Conservation (phyloP, 139 green algal species). For the Coelastrella sp. region DNA sequence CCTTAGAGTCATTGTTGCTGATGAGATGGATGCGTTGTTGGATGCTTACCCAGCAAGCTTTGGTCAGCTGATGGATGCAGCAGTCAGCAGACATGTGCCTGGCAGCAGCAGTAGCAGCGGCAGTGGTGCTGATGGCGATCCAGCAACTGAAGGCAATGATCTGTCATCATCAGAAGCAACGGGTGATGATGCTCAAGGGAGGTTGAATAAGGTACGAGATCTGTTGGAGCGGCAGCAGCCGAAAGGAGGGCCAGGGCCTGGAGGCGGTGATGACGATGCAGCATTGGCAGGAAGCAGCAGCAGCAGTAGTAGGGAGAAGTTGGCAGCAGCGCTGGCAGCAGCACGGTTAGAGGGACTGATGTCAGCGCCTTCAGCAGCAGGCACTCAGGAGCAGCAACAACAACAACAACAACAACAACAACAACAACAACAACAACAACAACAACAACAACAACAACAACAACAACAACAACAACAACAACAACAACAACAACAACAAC, state of each 20-base stretch:
- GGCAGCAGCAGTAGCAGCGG: neutral
- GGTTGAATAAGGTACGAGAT: neutral
- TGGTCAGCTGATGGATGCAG: slow-evolving; percentile 62
- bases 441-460: neutral
- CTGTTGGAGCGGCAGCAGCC: slow-evolving; percentile 28
- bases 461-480: neutral
- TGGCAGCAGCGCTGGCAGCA: slow-evolving; percentile 26
- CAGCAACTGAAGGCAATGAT: neutral
- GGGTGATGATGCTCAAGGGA: neutral
- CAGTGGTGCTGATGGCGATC: neutral
- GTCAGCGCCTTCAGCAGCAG: slow-evolving; percentile 10
- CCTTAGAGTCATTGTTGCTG: slow-evolving; percentile 59
- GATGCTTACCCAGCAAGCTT: slow-evolving; percentile 60
- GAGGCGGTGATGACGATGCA: neutral
- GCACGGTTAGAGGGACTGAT: slow-evolving; percentile 29
- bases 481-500: neutral
- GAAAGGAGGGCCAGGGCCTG: neutral
- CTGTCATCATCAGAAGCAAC: neutral
- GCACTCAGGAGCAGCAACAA: neutral
- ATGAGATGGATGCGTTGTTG: slow-evolving; percentile 73
- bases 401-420: slow-evolving; percentile 30
- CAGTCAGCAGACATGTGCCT: slow-evolving; percentile 21
- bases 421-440: neutral
- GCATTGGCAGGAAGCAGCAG: neutral
- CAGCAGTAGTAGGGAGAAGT: neutral